These are phyloP conservation scores for Penicillium soppii DNA, from an alignment of 495 filamentous ascomycete genomes.

Conservation along the genomic window DNA sequence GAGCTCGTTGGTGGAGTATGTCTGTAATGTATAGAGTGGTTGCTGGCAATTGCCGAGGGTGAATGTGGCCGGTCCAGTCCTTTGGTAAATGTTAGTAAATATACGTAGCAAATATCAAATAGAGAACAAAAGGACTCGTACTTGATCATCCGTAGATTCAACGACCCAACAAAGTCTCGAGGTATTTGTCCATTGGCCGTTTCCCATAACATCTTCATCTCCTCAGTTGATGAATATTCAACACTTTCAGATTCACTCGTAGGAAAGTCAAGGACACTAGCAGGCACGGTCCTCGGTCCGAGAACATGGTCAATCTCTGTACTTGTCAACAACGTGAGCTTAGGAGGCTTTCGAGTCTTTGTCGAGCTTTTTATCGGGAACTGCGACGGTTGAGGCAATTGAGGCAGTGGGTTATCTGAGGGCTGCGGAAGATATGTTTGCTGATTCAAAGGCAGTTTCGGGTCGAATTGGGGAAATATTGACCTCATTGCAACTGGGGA, in stretches of 20 bases:
- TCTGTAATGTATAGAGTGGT: conserved; percentile 50
- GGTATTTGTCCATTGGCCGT: conserved; percentile 54
- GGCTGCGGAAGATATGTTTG: conserved; percentile 66
- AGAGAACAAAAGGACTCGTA: conserved; percentile 21
- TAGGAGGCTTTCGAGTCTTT: conserved; percentile 31
- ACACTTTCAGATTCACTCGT: conserved; percentile 33
- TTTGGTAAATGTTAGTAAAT: conserved; percentile 23
- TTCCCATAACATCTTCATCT: conserved; percentile 52
- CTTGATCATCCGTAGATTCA: conserved; percentile 47
- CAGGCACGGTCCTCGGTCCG: conserved; percentile 47
- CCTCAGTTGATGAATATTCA: conserved; percentile 41
- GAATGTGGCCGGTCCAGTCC: conserved; percentile 37
- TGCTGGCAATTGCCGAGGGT: conserved; percentile 35
- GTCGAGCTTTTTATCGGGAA: too few relatives aligned
- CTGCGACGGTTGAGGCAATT: too few relatives aligned
- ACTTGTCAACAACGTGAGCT: conserved; percentile 27
- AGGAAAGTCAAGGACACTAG: conserved; percentile 47
- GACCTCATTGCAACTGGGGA: conserved; percentile 56
- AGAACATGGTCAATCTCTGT: conserved; percentile 42
- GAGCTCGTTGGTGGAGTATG: conserved; percentile 40
- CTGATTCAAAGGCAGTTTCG: conserved; percentile 61
- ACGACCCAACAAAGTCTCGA: conserved; percentile 34
- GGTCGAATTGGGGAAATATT: conserved; percentile 84
- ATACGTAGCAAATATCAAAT: neutral
- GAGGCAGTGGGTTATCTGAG: conserved; percentile 41